Conservation (phyloP, 2,329 filamentous ascomycete species). For the Pseudogymnoascus sp. region DNA sequence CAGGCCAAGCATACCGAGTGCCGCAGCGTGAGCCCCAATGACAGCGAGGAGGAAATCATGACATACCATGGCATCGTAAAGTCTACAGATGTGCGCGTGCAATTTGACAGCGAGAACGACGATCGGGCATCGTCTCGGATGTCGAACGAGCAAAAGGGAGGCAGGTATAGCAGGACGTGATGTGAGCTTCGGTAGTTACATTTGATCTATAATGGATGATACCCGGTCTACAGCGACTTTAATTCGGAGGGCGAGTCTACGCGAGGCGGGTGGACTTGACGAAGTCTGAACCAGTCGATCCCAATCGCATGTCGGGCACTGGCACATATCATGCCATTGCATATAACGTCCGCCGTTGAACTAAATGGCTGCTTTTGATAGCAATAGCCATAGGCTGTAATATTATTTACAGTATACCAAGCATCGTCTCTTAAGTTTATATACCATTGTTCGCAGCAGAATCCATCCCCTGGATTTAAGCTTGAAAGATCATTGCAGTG, state of each 20-base stretch:
- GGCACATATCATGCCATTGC: background rate
- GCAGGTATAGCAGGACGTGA: background rate
- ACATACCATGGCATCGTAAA: slow-evolving; percentile 36
- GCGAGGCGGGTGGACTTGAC: background rate
- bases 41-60: slow-evolving; percentile 36
- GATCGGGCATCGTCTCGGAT: slow-evolving; percentile 2
- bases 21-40: slow-evolving; percentile 29
- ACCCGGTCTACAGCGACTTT: background rate
- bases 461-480: background rate
- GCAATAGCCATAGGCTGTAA: background rate
- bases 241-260: background rate
- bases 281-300: background rate
- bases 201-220: background rate
- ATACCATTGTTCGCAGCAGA: background rate
- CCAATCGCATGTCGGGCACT: background rate
- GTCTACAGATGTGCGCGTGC: slow-evolving; percentile 30
- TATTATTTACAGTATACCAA: background rate
- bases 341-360: background rate
- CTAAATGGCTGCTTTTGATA: background rate
- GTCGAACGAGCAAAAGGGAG: background rate
- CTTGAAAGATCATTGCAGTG: background rate
- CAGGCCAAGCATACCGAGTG: slow-evolving; percentile 27
- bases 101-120: slow-evolving; percentile 5
- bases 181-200: background rate
- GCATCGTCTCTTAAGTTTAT: background rate